phyloP scores from a whole-genome alignment of 805 yeast genomes.

The Yarrowia sp. region DNA sequence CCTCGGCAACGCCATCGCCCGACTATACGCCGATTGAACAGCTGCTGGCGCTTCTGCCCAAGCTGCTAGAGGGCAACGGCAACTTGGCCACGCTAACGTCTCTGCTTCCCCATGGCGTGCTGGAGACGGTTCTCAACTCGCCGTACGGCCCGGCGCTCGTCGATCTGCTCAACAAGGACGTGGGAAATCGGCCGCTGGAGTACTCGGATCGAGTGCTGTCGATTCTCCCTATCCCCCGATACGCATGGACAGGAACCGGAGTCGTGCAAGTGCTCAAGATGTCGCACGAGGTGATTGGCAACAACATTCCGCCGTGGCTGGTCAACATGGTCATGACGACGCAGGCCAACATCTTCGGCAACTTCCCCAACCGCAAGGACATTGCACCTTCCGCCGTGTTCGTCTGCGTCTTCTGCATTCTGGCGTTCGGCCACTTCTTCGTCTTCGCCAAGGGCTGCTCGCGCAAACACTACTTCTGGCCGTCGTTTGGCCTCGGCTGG shows the following conservation, averaged over 20 bases:
- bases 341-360: conserved; percentile 52
- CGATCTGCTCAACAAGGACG: conserved; percentile 5
- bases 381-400: conserved; percentile 61
- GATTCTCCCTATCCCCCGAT: conserved; percentile 16
- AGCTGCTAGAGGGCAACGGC: conserved; percentile 13
- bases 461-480: conserved; percentile 52
- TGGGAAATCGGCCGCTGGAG: conserved; percentile 19
- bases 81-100: neutral
- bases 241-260: conserved; percentile 21
- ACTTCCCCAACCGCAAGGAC: conserved; percentile 54
- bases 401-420: conserved; percentile 49
- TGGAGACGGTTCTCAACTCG: conserved; percentile 15
- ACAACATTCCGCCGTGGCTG: conserved; percentile 13
- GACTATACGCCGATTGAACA: conserved; percentile 6
- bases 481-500: conserved; percentile 52
- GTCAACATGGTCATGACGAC: conserved; percentile 16
- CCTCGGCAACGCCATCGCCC: neutral
- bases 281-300: conserved; percentile 5
- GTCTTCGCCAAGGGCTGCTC: conserved; percentile 42
- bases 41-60: conserved; percentile 9
- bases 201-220: conserved; percentile 17
- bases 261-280: neutral
- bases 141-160: conserved; percentile 14
- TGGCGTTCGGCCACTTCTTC: conserved; percentile 47
- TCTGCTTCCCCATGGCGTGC: conserved; percentile 3